Percentiles rank a stretch among this genome's conserved stretches.
Conservation (phyloP, 805 yeast species). For the Dipodascus geniculatus region DNA sequence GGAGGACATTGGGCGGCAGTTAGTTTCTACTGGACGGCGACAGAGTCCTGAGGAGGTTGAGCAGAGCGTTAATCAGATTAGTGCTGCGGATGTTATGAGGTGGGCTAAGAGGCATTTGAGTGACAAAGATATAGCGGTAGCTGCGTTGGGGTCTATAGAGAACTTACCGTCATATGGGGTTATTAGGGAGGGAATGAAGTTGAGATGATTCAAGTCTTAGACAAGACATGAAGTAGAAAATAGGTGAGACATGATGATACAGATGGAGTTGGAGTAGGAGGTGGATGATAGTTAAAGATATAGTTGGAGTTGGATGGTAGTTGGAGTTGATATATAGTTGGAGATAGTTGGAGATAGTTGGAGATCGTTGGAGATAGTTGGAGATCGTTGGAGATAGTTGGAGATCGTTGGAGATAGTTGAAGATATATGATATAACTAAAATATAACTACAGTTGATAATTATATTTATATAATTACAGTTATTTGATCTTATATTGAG, state of each 20-base stretch:
- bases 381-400: too few species aligned
- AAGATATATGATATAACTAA: too few species aligned
- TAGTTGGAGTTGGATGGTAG: background rate
- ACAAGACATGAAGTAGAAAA: background rate
- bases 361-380: too few species aligned
- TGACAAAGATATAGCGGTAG: slow-evolving; percentile 73
- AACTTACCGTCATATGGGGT: slow-evolving; percentile 59
- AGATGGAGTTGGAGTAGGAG: background rate
- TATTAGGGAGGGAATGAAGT: slow-evolving; percentile 36
- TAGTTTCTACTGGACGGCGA: slow-evolving; percentile 83
- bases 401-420: too few species aligned
- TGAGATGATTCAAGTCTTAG: background rate
- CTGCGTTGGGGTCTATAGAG: slow-evolving; percentile 78
- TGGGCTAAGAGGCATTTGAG: slow-evolving; percentile 82
- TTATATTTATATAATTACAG: too few species aligned
- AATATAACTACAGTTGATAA: too few species aligned
- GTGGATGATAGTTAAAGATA: background rate
- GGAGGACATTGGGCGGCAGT: slow-evolving; percentile 95
- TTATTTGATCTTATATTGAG: too few species aligned
- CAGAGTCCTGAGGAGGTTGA: slow-evolving; percentile 65
- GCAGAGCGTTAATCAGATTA: slow-evolving; percentile 62
- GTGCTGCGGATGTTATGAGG: slow-evolving; percentile 63
- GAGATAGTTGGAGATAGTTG: too few species aligned
- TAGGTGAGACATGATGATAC: background rate
- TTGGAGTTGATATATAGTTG: background rate